Conservation (phyloP, 2,329 filamentous ascomycete genomes). For the Alternaria panax region DNA sequence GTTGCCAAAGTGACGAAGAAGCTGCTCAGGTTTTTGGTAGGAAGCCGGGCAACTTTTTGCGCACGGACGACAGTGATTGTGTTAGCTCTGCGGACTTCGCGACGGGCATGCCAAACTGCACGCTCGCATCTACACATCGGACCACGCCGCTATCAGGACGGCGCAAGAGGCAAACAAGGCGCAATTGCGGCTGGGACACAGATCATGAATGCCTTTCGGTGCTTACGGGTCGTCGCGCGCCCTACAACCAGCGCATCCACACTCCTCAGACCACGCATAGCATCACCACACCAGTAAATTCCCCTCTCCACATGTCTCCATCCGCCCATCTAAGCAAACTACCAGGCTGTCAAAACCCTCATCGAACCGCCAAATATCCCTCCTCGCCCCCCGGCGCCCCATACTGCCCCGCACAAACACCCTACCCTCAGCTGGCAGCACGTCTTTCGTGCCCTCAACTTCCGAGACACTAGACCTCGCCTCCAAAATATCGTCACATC, state of each 20-base stretch:
- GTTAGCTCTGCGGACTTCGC: constrained; percentile 27
- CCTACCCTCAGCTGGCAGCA: constrained; percentile 26
- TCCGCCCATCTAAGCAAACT: background rate
- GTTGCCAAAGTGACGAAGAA: background rate
- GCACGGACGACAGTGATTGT: constrained; percentile 35
- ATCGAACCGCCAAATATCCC: constrained; percentile 35
- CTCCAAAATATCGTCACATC: constrained; percentile 47
- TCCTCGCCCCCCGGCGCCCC: constrained; percentile 38
- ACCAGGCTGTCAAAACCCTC: constrained; percentile 16
- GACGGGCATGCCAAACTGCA: constrained; percentile 7
- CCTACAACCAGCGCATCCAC: constrained; percentile 23
- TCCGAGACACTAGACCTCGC: constrained; percentile 44
- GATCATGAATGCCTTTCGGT: constrained; percentile 46
- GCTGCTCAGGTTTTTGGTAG: background rate
- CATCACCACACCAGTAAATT: constrained; percentile 32
- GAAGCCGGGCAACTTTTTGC: constrained; percentile 36
- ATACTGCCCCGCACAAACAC: constrained; percentile 29
- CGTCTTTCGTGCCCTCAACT: constrained; percentile 15
- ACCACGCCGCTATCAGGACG: background rate
- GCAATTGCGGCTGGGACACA: background rate
- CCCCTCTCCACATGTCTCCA: background rate
- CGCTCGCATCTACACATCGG: background rate
- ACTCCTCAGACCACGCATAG: constrained; percentile 27
- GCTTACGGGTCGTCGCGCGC: constrained; percentile 37
- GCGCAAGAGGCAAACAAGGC: background rate